Evolutionary conservation across 768 basidiomycete species (phyloP), one percentile per base, ranked within the genome.

Genomic region (Suillus variegatus): DNA sequence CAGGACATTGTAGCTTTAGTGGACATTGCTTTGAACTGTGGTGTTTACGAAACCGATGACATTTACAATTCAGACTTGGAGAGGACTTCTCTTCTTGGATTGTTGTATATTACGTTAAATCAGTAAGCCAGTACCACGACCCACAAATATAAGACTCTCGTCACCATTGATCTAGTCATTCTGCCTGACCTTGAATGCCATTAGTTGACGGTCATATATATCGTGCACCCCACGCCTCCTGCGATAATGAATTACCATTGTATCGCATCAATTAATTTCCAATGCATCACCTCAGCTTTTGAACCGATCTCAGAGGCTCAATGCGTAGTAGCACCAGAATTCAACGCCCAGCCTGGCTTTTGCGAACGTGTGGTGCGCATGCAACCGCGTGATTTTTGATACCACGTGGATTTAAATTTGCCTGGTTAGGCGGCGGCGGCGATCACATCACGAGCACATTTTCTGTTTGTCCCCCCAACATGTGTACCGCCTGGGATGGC

Each of bases 151-250:
- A 32, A 12, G 9, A 43, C 12, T 38, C 25, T 25, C 25, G 54
- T 64, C 43, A 63, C 14, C 51, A 12, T 36, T 8, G 4, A 51
- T 51, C 1, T 16, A 25, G 22, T 25, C 22, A 28, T 41, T 58
- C 9, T 1, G 40, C 57, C n/a, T 58, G 57, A 38, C 22, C 38
- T 41, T 41, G 22, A 58, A 32, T 6, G 32, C 6, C 32, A 32
- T 32, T 32, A 32, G 32, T 32, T 32, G 32, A 32, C 32, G 49
- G 49, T 28, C 91, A 92, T 67, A 49, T 49, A 25, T 25, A 85
- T 92, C 65, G 82, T 92, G 1, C 86, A 91, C 72, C 78, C 91
- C 20, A 86, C 87, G 0, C 85, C 89, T 0, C 86, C 89, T 2
- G 88, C 84, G 0, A 80, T 85, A 0, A 78, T 91, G 13, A 73